Percentiles rank a stretch among this genome's conserved stretches.
Evolutionary conservation across 176 grass and related monocot genomes (phyloP).

Genomic region (Lolium perenne): DNA sequence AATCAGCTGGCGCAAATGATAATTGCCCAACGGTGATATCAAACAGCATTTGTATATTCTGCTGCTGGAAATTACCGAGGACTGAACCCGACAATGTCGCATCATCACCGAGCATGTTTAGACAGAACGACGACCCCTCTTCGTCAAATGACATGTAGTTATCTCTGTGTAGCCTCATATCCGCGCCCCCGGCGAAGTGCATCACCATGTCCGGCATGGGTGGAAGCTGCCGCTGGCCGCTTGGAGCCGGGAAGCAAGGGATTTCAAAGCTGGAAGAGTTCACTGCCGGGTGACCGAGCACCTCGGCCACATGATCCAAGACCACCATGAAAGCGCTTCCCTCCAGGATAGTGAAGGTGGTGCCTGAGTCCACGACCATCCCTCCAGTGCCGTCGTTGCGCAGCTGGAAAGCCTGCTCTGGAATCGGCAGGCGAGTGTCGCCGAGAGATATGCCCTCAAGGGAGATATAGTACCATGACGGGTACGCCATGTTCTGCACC

Average conservation of each 20-base stretch:
- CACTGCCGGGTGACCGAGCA: neutral
- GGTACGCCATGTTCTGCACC: neutral
- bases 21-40: neutral
- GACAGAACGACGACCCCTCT: neutral
- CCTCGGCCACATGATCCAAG: neutral
- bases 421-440: neutral
- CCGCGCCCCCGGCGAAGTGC: constrained; percentile 51
- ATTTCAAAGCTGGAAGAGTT: constrained; percentile 27
- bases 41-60: constrained; percentile 35
- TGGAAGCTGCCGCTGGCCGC: neutral
- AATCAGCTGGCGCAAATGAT: constrained; percentile 12
- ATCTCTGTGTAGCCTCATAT: constrained; percentile 47
- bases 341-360: neutral
- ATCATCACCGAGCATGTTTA: neutral
- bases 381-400: neutral
- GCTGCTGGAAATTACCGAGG: constrained; percentile 29
- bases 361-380: constrained; percentile 26
- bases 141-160: neutral
- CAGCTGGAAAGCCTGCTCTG: neutral
- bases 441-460: constrained; percentile 6
- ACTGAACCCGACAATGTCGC: neutral
- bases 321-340: constrained; percentile 12
- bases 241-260: constrained; percentile 23
- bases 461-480: neutral
- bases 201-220: constrained; percentile 49